Conservation (phyloP, 148 eudicot genomes). For the Nepenthes mirabilis region DNA sequence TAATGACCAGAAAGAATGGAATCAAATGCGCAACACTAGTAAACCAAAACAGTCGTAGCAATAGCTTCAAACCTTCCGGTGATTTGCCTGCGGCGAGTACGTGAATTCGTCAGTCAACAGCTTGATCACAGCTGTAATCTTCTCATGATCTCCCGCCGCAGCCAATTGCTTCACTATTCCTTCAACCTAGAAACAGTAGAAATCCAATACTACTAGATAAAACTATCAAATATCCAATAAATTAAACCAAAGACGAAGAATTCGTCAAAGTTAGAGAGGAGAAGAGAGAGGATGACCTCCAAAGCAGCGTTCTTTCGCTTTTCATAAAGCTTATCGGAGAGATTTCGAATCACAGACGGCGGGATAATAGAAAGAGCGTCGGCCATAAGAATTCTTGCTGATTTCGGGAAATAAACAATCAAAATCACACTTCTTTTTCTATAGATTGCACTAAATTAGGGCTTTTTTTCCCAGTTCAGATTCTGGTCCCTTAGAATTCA, state of each 20-base stretch:
- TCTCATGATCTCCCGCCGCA: slow-evolving; percentile 65
- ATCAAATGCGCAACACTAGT: neutral
- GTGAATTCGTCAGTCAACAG: slow-evolving; percentile 62
- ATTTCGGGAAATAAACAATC: too few relatives aligned
- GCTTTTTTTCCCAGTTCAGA: too few relatives aligned
- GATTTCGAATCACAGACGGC: slow-evolving; percentile 64
- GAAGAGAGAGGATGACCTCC: slow-evolving; percentile 35
- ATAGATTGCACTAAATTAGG: too few relatives aligned
- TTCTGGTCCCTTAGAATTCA: too few relatives aligned
- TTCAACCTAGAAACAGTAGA: slow-evolving; percentile 47
- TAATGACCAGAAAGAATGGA: neutral
- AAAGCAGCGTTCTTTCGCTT: slow-evolving; percentile 96
- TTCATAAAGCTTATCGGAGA: slow-evolving; percentile 91
- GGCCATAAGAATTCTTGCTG: slow-evolving; percentile 27
- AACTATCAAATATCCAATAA: neutral
- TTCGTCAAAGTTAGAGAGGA: neutral
- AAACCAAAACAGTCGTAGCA: neutral
- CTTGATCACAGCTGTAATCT: slow-evolving; percentile 73
- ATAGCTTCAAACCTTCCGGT: slow-evolving; percentile 45
- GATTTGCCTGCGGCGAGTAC: slow-evolving; percentile 78
- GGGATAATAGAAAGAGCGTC: slow-evolving; percentile 46
- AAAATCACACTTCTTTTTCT: too few relatives aligned
- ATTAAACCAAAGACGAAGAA: slow-evolving; percentile 1
- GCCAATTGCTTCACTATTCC: slow-evolving; percentile 84
- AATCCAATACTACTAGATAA: neutral